A percentile compares a stretch with the other conserved stretches of the same genome.
Conservation (phyloP, 371 early-diverging fungal species). For the Choanephora cucurbitarum region DNA sequence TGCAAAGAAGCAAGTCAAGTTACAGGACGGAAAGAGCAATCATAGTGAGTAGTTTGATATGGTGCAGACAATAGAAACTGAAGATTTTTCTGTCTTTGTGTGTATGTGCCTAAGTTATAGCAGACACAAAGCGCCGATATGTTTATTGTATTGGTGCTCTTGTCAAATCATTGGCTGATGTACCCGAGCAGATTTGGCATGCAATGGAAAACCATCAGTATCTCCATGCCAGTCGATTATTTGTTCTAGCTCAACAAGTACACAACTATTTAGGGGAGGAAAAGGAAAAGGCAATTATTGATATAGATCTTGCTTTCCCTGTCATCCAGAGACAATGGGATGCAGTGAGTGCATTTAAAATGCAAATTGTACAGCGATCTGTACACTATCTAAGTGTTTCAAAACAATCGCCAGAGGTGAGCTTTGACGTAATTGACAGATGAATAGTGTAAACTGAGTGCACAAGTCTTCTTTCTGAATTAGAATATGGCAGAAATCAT, state of each 20-base stretch:
- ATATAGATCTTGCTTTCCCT: slow-evolving; percentile 68
- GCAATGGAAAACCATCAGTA: slow-evolving; percentile 72
- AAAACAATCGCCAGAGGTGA: slow-evolving; percentile 56
- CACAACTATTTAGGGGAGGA: slow-evolving; percentile 62
- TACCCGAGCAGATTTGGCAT: slow-evolving; percentile 89
- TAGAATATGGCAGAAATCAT: slow-evolving; percentile 64
- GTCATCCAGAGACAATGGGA: slow-evolving; percentile 88
- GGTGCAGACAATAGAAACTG: not conserved
- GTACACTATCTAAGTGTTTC: slow-evolving; percentile 48
- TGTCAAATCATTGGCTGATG: slow-evolving; percentile 83
- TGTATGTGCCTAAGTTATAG: not conserved
- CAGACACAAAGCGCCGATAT: slow-evolving; percentile 59
- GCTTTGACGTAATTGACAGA: not conserved
- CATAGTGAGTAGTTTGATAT: slow-evolving; percentile 5
- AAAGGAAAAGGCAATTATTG: slow-evolving; percentile 27
- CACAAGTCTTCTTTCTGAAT: no score
- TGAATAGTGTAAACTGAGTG: not conserved
- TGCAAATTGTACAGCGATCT: slow-evolving; percentile 73
- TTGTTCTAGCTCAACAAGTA: slow-evolving; percentile 66
- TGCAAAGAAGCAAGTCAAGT: slow-evolving; percentile 10
- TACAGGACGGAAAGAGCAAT: slow-evolving; percentile 18
- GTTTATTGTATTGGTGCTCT: slow-evolving; percentile 75
- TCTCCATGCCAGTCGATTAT: slow-evolving; percentile 73
- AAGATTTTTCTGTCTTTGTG: no score
- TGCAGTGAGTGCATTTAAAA: slow-evolving; percentile 72